These are phyloP conservation scores for Gremmenia infestans DNA, from an alignment of 2,329 filamentous ascomycete species.

Conservation along the genomic window DNA sequence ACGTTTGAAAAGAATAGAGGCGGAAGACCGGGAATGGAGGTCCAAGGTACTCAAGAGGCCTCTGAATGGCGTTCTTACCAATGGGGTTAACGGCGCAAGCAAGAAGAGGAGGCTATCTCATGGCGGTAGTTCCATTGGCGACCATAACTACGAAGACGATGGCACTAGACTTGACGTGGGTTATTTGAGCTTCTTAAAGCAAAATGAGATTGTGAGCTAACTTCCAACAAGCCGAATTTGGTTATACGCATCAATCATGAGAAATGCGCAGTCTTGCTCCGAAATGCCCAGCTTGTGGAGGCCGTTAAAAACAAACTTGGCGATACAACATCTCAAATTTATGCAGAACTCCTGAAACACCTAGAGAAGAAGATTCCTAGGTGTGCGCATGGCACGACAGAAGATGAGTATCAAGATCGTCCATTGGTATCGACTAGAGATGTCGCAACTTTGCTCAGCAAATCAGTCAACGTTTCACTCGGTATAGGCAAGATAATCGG, in stretches of 20 bases:
- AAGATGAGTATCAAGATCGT: slow-evolving; percentile 36
- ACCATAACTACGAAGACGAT: slow-evolving; percentile 36
- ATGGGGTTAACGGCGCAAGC: slow-evolving; percentile 21
- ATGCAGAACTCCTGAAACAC: slow-evolving; percentile 64
- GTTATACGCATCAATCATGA: slow-evolving; percentile 79
- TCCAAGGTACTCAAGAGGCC: slow-evolving; percentile 49
- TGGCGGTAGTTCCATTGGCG: slow-evolving; percentile 37
- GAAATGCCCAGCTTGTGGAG: slow-evolving; percentile 71
- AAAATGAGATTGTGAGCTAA: slow-evolving; percentile 22
- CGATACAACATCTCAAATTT: slow-evolving; percentile 70
- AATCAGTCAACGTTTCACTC: slow-evolving; percentile 46
- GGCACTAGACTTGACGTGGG: slow-evolving; percentile 48
- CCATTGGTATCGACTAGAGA: slow-evolving; percentile 47
- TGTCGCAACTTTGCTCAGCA: slow-evolving; percentile 49
- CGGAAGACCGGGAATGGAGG: slow-evolving; percentile 38
- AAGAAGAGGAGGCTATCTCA: slow-evolving; percentile 54
- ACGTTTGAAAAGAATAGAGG: slow-evolving; percentile 47
- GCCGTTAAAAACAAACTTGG: slow-evolving; percentile 68
- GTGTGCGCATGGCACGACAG: slow-evolving; percentile 55
- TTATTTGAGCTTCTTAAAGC: slow-evolving; percentile 16
- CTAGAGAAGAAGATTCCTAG: slow-evolving; percentile 64
- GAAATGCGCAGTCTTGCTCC: slow-evolving; percentile 76
- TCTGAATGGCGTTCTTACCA: slow-evolving; percentile 20
- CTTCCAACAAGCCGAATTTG: slow-evolving; percentile 54
- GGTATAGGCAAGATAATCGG: slow-evolving; percentile 53